These are phyloP conservation scores for Clonostachys byssicola DNA, from an alignment of 2,329 filamentous ascomycete species.

Conservation along the genomic window DNA sequence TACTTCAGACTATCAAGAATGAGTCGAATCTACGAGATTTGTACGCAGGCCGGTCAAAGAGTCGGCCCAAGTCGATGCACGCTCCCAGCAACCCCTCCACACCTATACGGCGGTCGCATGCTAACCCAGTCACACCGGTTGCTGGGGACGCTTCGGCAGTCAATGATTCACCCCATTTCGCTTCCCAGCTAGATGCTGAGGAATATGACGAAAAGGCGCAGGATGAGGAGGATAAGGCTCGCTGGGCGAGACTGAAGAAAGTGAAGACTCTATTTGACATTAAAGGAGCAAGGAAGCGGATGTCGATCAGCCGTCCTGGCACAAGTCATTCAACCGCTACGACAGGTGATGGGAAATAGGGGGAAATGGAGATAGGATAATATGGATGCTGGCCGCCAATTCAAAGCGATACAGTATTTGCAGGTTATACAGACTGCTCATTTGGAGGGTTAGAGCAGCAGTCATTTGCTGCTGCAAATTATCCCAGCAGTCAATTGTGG, in stretches of 20 bases:
- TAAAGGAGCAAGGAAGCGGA: conserved; percentile 53
- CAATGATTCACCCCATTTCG: no score
- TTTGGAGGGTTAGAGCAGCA: no score
- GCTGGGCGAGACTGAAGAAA: conserved; percentile 66
- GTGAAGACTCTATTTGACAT: conserved; percentile 70
- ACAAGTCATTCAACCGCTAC: conserved; percentile 23
- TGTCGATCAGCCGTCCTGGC: conserved; percentile 34
- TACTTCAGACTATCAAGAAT: conserved; percentile 52
- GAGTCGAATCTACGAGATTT: conserved; percentile 46
- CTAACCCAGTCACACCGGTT: background rate
- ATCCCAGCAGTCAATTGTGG: no score
- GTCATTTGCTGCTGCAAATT: no score
- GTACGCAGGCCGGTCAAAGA: conserved; percentile 13
- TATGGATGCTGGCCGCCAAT: no score
- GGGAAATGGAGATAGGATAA: no score
- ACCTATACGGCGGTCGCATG: background rate
- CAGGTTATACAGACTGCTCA: no score
- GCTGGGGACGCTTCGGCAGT: background rate
- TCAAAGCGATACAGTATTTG: no score
- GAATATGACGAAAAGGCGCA: conserved; percentile 37
- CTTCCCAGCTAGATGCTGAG: conserved; percentile 1
- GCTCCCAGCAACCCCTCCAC: background rate
- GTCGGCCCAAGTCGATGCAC: background rate
- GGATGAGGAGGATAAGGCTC: conserved; percentile 63
- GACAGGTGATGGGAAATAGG: background rate